A percentile compares a stretch with the other conserved stretches of the same genome.
phyloP scores from a whole-genome alignment of 768 basidiomycete species.

The Naganishia randhawae region DNA sequence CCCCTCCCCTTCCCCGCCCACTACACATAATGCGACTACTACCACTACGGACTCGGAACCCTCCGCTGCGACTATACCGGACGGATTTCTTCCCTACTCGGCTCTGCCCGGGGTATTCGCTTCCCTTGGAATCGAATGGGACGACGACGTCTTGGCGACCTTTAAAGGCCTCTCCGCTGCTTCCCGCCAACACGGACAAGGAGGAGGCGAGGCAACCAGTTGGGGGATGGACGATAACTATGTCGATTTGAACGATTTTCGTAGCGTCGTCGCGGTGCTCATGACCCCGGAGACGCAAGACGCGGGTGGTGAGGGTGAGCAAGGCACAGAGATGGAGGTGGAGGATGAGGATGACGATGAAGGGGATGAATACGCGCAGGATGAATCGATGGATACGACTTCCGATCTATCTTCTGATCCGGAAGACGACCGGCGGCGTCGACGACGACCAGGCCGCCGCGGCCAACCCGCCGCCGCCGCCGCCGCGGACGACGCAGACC shows the following conservation, averaged over 20 bases:
- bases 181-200: conserved; percentile 21
- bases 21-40: no score
- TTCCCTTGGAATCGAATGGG: conserved; percentile 40
- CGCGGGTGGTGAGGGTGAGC: not conserved
- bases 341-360: conserved; percentile 29
- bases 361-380: conserved; percentile 29
- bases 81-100: conserved; percentile 35
- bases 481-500: not conserved
- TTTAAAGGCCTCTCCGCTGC: conserved; percentile 32
- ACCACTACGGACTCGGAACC: conserved; percentile 9
- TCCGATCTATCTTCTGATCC: conserved; percentile 18
- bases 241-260: conserved; percentile 39
- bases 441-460: no score
- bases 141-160: conserved; percentile 45
- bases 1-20: conserved; percentile 2
- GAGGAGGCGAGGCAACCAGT: conserved; percentile 21
- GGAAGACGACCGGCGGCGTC: conserved; percentile 6
- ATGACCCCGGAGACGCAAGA: conserved; percentile 38
- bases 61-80: not conserved
- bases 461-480: not conserved
- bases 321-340: not conserved
- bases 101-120: conserved; percentile 39
- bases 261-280: conserved; percentile 47
- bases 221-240: conserved; percentile 12
- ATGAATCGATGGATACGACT: conserved; percentile 28